A percentile compares a stretch with the other conserved stretches of the same genome.
These are phyloP conservation scores for Pezicula radicicola DNA, from an alignment of 2,329 filamentous ascomycete genomes.

Conservation along the genomic window DNA sequence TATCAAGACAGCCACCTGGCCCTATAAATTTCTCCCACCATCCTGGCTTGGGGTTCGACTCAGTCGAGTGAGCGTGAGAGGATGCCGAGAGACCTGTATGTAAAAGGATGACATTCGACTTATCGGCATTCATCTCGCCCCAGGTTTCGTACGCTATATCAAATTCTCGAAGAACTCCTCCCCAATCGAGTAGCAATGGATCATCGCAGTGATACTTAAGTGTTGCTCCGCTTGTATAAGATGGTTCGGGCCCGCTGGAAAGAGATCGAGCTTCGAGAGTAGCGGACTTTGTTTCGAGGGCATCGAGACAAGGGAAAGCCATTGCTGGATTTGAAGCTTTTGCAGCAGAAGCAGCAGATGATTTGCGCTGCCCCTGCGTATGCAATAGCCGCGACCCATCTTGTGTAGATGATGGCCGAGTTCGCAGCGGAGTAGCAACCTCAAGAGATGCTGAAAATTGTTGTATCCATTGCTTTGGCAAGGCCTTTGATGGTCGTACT, in stretches of 20 bases:
- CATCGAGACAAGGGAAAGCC: constrained; percentile 87
- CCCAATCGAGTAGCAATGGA: constrained; percentile 87
- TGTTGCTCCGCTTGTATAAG: constrained; percentile 88
- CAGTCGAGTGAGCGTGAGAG: constrained; percentile 93
- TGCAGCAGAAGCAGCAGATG: constrained; percentile 12
- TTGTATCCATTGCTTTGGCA: constrained; percentile 12
- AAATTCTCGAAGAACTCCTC: constrained; percentile 85
- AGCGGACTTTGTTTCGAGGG: constrained; percentile 74
- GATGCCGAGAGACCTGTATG: constrained; percentile 97
- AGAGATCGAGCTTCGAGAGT: constrained; percentile 66
- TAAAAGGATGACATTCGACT: constrained; percentile 84
- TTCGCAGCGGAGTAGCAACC: constrained; percentile 3
- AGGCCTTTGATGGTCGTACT: background rate
- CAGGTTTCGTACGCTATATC: constrained; percentile 92
- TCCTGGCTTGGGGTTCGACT: constrained; percentile 78
- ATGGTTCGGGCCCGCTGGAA: constrained; percentile 81
- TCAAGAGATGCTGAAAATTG: constrained; percentile 11
- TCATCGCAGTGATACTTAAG: constrained; percentile 70
- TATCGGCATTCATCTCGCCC: constrained; percentile 76
- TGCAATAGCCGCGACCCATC: constrained; percentile 19
- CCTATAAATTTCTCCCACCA: constrained; percentile 99
- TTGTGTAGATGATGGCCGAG: constrained; percentile 4
- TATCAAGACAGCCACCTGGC: constrained; percentile 79
- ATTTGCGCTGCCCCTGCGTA: constrained; percentile 13
- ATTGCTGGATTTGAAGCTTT: constrained; percentile 75